phyloP scores from a whole-genome alignment of 2,329 filamentous ascomycete species.

The Verticillium tricorpus region DNA sequence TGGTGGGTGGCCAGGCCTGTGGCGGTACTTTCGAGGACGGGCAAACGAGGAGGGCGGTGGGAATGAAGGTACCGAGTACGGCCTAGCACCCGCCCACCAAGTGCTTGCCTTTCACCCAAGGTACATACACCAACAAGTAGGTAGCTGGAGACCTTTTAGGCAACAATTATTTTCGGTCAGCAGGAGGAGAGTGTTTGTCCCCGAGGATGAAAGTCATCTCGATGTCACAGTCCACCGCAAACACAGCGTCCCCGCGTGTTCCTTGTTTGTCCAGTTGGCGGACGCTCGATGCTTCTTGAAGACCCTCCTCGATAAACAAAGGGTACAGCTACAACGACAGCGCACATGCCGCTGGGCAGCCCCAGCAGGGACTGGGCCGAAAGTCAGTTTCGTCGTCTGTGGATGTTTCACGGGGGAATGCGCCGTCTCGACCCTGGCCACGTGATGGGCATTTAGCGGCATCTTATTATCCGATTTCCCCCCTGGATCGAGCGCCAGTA shows the following conservation, averaged over 20 bases:
- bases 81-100: neutral
- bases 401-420: neutral
- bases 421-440: neutral
- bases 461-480: neutral
- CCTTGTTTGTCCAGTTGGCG: no score
- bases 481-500: no score
- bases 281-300: constrained; percentile 2
- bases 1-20: neutral
- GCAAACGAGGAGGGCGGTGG: neutral
- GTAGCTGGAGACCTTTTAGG: no score
- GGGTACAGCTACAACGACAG: neutral
- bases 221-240: no score
- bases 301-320: constrained; percentile 1
- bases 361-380: neutral
- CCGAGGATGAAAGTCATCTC: no score
- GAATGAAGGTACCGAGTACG: neutral
- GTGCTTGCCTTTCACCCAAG: no score
- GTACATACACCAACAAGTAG: no score
- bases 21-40: neutral
- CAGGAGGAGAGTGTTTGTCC: no score
- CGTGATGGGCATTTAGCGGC: neutral
- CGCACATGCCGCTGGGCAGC: neutral
- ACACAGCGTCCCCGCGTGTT: no score
- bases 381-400: neutral
- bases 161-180: no score